Evolutionary conservation across 805 yeast genomes (phyloP).

Genomic region (Priceomyces castillae): DNA sequence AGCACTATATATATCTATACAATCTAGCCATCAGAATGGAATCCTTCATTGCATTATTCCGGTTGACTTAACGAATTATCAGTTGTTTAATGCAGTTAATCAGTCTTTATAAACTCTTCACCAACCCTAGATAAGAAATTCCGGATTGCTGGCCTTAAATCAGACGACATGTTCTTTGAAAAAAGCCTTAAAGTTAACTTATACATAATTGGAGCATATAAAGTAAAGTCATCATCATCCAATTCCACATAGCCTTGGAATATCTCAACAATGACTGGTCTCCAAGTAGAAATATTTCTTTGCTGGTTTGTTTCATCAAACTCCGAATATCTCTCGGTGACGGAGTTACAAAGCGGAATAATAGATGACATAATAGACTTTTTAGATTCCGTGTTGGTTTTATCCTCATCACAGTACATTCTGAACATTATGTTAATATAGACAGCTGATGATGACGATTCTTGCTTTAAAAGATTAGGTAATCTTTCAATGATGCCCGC

Average conservation of each 20-base stretch:
- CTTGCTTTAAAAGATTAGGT: constrained; percentile 90
- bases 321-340: constrained; percentile 65
- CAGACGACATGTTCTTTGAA: constrained; percentile 58
- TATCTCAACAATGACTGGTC: constrained; percentile 89
- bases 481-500: constrained; percentile 89
- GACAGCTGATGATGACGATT: constrained; percentile 85
- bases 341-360: constrained; percentile 64
- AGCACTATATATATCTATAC: constrained; percentile 2
- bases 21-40: background rate
- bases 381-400: constrained; percentile 47
- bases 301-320: constrained; percentile 77
- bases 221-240: constrained; percentile 66
- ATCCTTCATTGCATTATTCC: no score
- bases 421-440: constrained; percentile 77
- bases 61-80: background rate
- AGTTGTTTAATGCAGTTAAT: background rate
- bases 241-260: constrained; percentile 77
- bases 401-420: constrained; percentile 65
- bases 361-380: constrained; percentile 50
- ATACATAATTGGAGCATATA: constrained; percentile 59
- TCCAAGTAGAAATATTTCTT: constrained; percentile 80
- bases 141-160: constrained; percentile 59
- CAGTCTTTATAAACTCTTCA: constrained; percentile 28
- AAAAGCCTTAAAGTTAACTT: constrained; percentile 56
- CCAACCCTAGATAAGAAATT: constrained; percentile 56